A percentile compares a stretch with the other conserved stretches of the same genome.
phyloP scores from a whole-genome alignment of 331 rosid species.

The Acacia pycnantha region DNA sequence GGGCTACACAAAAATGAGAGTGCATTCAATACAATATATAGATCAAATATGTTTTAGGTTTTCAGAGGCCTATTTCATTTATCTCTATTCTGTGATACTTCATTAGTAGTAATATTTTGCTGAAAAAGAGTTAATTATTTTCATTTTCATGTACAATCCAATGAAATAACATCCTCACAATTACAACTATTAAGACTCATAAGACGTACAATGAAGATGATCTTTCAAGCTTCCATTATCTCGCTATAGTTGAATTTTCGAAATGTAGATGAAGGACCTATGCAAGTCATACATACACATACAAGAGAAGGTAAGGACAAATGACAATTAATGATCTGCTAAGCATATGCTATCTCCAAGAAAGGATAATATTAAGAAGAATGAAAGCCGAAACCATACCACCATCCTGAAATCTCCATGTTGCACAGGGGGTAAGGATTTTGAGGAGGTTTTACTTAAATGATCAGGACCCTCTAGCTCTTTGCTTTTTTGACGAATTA shows the following conservation, averaged over 20 bases:
- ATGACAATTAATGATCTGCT: slow-evolving; percentile 6
- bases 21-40: slow-evolving; percentile 3
- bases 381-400: slow-evolving; percentile 37
- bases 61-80: slow-evolving; percentile 2
- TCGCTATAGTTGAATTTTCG: slow-evolving; percentile 81
- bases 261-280: slow-evolving; percentile 83
- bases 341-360: slow-evolving; percentile 16
- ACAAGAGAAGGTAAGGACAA: slow-evolving; percentile 5
- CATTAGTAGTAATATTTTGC: slow-evolving; percentile 5
- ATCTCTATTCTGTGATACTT: slow-evolving; percentile 2
- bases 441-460: slow-evolving; percentile 48
- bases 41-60: slow-evolving; percentile 6
- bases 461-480: slow-evolving; percentile 70
- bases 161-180: slow-evolving; percentile 5
- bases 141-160: slow-evolving; percentile 17
- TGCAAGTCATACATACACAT: neutral
- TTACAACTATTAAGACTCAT: slow-evolving; percentile 24
- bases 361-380: slow-evolving; percentile 10
- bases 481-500: slow-evolving; percentile 76
- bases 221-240: slow-evolving; percentile 97
- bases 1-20: slow-evolving; percentile 48
- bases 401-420: slow-evolving; percentile 83
- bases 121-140: neutral
- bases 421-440: slow-evolving; percentile 56
- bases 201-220: slow-evolving; percentile 91